phyloP scores from a whole-genome alignment of 257 asterid genomes.

The Solanum lycopersicoides region DNA sequence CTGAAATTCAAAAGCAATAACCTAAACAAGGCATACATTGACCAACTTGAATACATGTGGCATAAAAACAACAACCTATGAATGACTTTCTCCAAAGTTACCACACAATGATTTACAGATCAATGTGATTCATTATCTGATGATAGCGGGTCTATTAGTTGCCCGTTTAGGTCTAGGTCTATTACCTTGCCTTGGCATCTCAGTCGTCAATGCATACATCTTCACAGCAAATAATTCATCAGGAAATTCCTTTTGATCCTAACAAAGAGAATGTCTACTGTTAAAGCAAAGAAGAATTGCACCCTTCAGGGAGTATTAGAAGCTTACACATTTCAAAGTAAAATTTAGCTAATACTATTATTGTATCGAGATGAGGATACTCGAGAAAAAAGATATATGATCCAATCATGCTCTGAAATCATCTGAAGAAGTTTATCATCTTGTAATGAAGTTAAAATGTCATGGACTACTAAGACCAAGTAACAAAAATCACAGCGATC shows the following conservation, averaged over 20 bases:
- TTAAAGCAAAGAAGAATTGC: not conserved
- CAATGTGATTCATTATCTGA: conserved; percentile 24
- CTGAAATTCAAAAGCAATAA: not conserved
- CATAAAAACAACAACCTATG: not conserved
- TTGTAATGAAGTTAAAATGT: not conserved
- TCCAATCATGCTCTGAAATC: not conserved
- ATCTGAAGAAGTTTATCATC: not conserved
- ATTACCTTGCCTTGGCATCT: conserved; percentile 44
- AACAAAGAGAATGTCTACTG: conserved; percentile 1
- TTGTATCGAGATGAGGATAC: not conserved
- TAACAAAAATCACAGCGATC: not conserved
- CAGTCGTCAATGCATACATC: conserved; percentile 79
- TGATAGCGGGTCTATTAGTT: conserved; percentile 57
- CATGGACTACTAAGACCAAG: not conserved
- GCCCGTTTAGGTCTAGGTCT: conserved; percentile 32
- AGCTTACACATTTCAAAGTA: not conserved
- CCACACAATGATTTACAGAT: not conserved
- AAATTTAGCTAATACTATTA: not conserved
- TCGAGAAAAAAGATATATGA: not conserved
- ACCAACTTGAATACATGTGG: not conserved
- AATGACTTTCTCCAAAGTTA: not conserved
- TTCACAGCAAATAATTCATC: conserved; percentile 70
- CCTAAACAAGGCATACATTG: not conserved
- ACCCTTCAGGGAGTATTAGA: not conserved
- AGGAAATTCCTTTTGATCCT: conserved; percentile 86